Conservation (phyloP, 1,284 basidiomycete species). For the Sparassis latifolia region DNA sequence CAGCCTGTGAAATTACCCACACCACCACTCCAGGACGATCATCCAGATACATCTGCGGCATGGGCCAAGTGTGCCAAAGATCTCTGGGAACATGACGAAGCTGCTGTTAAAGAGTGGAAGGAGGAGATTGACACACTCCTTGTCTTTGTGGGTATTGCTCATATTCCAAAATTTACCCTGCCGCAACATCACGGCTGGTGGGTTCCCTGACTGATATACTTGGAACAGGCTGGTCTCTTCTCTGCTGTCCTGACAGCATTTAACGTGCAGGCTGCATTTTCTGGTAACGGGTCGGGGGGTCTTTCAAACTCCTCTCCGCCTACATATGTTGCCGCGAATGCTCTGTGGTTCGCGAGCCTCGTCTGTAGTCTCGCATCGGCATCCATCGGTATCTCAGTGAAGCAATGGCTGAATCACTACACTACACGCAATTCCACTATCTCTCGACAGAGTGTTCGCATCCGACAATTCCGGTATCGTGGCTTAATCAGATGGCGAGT, state of each 20-base stretch:
- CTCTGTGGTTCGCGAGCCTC: conserved; percentile 20
- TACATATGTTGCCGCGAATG: conserved; percentile 7
- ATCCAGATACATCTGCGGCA: background rate
- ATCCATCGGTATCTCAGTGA: conserved; percentile 17
- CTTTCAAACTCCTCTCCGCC: background rate
- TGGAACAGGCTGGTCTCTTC: conserved; percentile 17
- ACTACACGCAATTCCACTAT: conserved; percentile 10
- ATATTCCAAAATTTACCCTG: background rate
- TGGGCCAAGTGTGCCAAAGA: background rate
- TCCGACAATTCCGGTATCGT: conserved; percentile 15
- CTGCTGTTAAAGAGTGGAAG: background rate
- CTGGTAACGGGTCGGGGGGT: conserved; percentile 11
- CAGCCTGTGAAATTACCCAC: too few species aligned
- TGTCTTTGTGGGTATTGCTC: background rate
- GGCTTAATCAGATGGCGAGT: conserved; percentile 16
- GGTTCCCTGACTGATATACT: background rate
- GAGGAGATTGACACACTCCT: conserved; percentile 1
- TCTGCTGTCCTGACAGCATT: conserved; percentile 20
- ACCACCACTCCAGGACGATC: too few species aligned
- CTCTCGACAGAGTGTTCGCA: conserved; percentile 13
- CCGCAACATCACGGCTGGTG: background rate
- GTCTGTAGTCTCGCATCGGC: conserved; percentile 19
- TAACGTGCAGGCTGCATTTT: conserved; percentile 17
- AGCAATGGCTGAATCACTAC: conserved; percentile 21
- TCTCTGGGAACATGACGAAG: background rate